Evolutionary conservation across 306 rosid species (phyloP).

Genomic region (Purshia tridentata): DNA sequence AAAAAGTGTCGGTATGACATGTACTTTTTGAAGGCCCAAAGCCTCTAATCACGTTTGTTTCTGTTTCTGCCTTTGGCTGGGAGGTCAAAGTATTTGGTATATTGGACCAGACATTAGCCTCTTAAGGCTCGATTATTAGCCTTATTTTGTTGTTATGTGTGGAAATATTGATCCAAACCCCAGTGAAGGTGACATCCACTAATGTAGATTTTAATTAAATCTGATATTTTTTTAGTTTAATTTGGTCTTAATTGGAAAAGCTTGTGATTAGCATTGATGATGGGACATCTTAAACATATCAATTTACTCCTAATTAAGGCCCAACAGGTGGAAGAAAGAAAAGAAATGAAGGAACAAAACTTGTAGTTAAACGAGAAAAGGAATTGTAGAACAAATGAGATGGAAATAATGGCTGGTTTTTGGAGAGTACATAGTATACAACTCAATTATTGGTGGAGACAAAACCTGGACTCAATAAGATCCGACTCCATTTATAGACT

Average conservation of each 20-base stretch:
- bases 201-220: background rate
- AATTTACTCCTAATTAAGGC: conserved; percentile 1
- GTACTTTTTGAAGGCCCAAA: no score
- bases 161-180: background rate
- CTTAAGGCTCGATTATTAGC: background rate
- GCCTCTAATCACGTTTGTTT: no score
- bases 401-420: background rate
- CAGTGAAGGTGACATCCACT: conserved; percentile 2
- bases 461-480: conserved; percentile 4
- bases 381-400: conserved; percentile 18
- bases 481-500: background rate
- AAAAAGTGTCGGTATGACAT: no score
- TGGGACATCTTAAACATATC: conserved; percentile 1
- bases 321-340: no score
- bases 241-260: background rate
- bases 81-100: background rate
- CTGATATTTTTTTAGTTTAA: no score
- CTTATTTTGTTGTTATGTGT: background rate
- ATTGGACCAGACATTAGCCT: background rate
- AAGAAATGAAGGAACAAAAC: no score
- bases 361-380: no score
- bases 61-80: no score
- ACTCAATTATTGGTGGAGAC: conserved; percentile 15
- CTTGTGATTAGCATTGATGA: conserved; percentile 20
- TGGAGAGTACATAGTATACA: background rate